A percentile compares a stretch with the other conserved stretches of the same genome.
phyloP scores from a whole-genome alignment of 2,329 filamentous ascomycete genomes.

The Nigrospora sphaerica region DNA sequence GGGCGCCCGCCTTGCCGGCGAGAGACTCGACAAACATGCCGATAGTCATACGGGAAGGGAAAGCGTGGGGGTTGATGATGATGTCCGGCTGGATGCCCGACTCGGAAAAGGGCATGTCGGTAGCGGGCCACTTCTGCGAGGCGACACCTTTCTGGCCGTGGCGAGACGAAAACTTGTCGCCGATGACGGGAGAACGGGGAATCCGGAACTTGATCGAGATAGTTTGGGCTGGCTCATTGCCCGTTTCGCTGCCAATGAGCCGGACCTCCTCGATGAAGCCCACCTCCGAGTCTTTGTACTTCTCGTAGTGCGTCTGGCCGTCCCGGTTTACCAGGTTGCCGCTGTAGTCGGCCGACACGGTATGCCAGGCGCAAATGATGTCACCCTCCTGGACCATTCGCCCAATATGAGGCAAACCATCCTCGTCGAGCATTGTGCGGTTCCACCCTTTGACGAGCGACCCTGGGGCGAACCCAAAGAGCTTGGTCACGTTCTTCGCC shows the following conservation, averaged over 20 bases:
- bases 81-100: constrained; percentile 93
- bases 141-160: constrained; percentile 97
- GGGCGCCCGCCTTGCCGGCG: constrained; percentile 86
- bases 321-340: constrained; percentile 80
- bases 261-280: constrained; percentile 91
- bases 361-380: constrained; percentile 83
- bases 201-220: constrained; percentile 91
- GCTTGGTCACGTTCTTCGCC: constrained; percentile 64
- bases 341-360: constrained; percentile 71
- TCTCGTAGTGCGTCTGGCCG: constrained; percentile 77
- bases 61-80: constrained; percentile 99
- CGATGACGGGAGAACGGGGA: constrained; percentile 84
- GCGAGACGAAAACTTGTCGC: constrained; percentile 97
- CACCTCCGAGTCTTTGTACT: constrained; percentile 87
- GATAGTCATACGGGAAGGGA: constrained; percentile 99
- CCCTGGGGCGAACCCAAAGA: constrained; percentile 86
- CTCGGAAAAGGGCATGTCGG: constrained; percentile 96
- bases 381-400: constrained; percentile 73
- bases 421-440: constrained; percentile 70
- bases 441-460: constrained; percentile 64
- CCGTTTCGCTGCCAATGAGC: constrained; percentile 77
- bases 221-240: constrained; percentile 75
- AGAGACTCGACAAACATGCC: constrained; percentile 98
- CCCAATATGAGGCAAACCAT: constrained; percentile 80
- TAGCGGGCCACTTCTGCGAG: constrained; percentile 89